Percentiles rank a stretch among this genome's conserved stretches.
Conservation (phyloP, 495 filamentous ascomycete genomes). For the Lophiostoma macrostomum region DNA sequence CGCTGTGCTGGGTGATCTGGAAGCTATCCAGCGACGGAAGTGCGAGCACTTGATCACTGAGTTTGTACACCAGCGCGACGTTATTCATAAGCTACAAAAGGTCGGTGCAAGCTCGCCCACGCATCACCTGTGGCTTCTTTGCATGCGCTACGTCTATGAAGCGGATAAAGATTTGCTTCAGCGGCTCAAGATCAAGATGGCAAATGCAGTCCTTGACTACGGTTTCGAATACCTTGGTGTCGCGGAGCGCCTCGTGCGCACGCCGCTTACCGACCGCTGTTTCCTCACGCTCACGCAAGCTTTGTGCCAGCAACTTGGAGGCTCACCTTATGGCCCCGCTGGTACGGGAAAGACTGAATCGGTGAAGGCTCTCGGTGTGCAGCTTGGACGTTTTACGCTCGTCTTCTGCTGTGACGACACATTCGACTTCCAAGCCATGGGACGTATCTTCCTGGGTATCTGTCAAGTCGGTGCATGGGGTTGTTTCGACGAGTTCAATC, state of each 20-base stretch:
- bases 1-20: conserved; percentile 87
- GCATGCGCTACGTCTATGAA: conserved; percentile 93
- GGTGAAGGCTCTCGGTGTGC: conserved; percentile 93
- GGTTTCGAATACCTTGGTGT: conserved; percentile 98
- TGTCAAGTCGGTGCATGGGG: conserved; percentile 99
- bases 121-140: conserved; percentile 91
- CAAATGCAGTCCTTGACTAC: conserved; percentile 91
- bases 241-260: conserved; percentile 90
- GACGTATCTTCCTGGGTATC: conserved; percentile 97
- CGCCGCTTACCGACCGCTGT: conserved; percentile 93
- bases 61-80: conserved; percentile 94
- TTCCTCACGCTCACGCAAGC: conserved; percentile 97
- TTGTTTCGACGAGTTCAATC: conserved; percentile 99
- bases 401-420: conserved; percentile 99
- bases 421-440: conserved; percentile 99
- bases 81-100: conserved; percentile 76
- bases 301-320: conserved; percentile 88
- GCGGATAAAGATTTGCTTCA: conserved; percentile 76
- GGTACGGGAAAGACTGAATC: conserved; percentile 99
- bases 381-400: conserved; percentile 94
- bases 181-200: conserved; percentile 90
- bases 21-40: conserved; percentile 84
- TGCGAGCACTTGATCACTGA: conserved; percentile 99
- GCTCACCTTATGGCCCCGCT: conserved; percentile 94
- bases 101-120: conserved; percentile 70